These are phyloP conservation scores for Blastomyces gilchristii DNA, from an alignment of 2,329 filamentous ascomycete genomes.

Conservation along the genomic window DNA sequence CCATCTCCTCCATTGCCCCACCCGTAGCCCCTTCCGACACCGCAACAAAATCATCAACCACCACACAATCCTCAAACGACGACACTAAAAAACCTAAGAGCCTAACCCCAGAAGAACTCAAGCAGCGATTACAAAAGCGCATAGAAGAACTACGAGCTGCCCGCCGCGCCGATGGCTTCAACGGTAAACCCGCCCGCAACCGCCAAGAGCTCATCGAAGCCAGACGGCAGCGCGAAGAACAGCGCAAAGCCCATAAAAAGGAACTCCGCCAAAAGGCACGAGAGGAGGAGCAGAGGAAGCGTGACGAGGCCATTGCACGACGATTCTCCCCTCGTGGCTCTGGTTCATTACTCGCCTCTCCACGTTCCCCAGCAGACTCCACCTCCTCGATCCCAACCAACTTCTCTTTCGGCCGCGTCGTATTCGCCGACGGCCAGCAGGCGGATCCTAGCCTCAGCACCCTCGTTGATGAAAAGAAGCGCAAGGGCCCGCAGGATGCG, in stretches of 20 bases:
- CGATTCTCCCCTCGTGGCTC: slow-evolving; percentile 48
- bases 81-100: slow-evolving; percentile 53
- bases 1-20: slow-evolving; percentile 56
- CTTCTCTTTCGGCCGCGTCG: slow-evolving; percentile 85
- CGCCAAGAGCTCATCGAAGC: slow-evolving; percentile 87
- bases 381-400: slow-evolving; percentile 44
- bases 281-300: slow-evolving; percentile 60
- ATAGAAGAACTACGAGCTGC: slow-evolving; percentile 77
- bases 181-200: slow-evolving; percentile 72
- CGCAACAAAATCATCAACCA: slow-evolving; percentile 3
- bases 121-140: slow-evolving; percentile 66
- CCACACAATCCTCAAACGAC: slow-evolving; percentile 15
- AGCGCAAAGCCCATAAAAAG: slow-evolving; percentile 81
- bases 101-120: slow-evolving; percentile 62
- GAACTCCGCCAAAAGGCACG: slow-evolving; percentile 67
- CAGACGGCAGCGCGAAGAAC: slow-evolving; percentile 74
- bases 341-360: slow-evolving; percentile 47
- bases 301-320: slow-evolving; percentile 48
- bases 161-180: slow-evolving; percentile 74
- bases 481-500: slow-evolving; percentile 73
- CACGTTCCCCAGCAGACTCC: slow-evolving; percentile 40
- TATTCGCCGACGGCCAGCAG: slow-evolving; percentile 75
- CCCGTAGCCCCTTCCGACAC: slow-evolving; percentile 22
- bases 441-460: slow-evolving; percentile 59
- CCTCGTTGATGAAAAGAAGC: slow-evolving; percentile 58